Evolutionary conservation across 179 eudicot species (phyloP).

Genomic region (Amaranthus tricolor): DNA sequence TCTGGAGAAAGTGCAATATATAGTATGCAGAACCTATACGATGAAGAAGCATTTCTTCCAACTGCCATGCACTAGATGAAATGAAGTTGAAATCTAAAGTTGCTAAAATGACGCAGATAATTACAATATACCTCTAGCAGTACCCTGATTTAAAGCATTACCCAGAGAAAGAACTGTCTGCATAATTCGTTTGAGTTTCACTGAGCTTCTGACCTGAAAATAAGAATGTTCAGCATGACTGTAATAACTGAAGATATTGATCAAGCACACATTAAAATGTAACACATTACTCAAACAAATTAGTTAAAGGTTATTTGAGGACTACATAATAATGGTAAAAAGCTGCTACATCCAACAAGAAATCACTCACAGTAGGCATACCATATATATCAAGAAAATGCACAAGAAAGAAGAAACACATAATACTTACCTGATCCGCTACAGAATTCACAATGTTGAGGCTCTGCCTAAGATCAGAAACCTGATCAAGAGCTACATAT

Average conservation of each 20-base stretch:
- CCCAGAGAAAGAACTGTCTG: conserved; percentile 88
- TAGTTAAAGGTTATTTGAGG: background rate
- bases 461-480: conserved; percentile 68
- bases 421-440: conserved; percentile 70
- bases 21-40: background rate
- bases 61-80: background rate
- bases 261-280: background rate
- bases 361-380: background rate
- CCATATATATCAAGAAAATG: background rate
- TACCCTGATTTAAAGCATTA: conserved; percentile 91
- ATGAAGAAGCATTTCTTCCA: background rate
- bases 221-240: conserved; percentile 1
- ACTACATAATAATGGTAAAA: background rate
- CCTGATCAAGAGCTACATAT: conserved; percentile 36
- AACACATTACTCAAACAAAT: background rate
- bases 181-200: conserved; percentile 74
- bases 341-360: background rate
- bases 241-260: conserved; percentile 5
- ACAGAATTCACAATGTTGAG: conserved; percentile 62
- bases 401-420: background rate
- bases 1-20: background rate
- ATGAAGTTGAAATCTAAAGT: background rate
- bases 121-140: conserved; percentile 76
- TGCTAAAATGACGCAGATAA: background rate
- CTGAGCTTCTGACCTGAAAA: conserved; percentile 69